Conservation (phyloP, 441 rosid species). For the Biscutella laevigata region DNA sequence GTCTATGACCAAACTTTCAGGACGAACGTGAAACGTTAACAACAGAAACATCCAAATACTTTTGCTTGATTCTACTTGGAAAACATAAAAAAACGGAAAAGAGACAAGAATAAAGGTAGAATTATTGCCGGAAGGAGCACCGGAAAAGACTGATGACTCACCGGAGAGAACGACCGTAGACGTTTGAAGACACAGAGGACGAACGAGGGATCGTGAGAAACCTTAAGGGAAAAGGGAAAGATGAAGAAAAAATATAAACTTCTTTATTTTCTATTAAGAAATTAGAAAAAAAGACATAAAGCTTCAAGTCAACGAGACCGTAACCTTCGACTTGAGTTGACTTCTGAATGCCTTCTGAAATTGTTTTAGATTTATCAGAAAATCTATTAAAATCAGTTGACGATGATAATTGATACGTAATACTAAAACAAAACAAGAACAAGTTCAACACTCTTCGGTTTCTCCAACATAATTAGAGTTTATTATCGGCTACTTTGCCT, state of each 20-base stretch:
- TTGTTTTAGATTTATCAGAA: not conserved
- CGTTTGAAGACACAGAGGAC: constrained; percentile 1
- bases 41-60: not conserved
- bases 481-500: not conserved
- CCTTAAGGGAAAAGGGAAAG: constrained; percentile 16
- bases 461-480: not conserved
- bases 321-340: constrained; percentile 21
- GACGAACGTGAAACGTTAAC: constrained; percentile 1
- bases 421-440: not conserved
- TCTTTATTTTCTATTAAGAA: not conserved
- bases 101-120: not conserved
- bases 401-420: no score
- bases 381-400: no score
- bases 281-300: not conserved
- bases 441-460: constrained; percentile 12
- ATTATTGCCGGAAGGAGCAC: not conserved
- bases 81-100: not conserved
- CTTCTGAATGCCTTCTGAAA: no score
- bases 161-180: constrained; percentile 15
- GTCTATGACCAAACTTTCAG: not conserved
- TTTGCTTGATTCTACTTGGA: not conserved
- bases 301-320: constrained; percentile 29
- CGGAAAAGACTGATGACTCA: constrained; percentile 3
- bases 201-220: not conserved
- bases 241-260: not conserved